phyloP scores from a whole-genome alignment of 495 filamentous ascomycete species.

The Penicillium ucsense region DNA sequence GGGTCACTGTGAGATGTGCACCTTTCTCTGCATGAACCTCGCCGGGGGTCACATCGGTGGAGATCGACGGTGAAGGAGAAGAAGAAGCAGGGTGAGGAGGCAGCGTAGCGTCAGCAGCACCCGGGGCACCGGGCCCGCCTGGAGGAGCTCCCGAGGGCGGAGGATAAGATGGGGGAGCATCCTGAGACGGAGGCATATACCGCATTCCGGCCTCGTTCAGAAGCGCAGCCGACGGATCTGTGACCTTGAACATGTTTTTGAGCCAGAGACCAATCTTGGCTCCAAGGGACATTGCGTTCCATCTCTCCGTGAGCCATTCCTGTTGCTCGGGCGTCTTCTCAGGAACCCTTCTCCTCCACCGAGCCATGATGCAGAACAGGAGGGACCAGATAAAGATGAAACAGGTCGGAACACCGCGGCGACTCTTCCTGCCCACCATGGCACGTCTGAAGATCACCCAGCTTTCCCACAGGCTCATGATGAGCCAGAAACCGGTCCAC shows the following conservation, averaged over 20 bases:
- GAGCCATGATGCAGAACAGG: conserved; percentile 19
- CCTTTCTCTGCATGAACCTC: too few relatives aligned
- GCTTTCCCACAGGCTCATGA: conserved; percentile 32
- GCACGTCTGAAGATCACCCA: conserved; percentile 36
- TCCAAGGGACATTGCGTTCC: conserved; percentile 22
- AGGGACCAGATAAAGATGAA: conserved; percentile 23
- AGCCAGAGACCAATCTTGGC: conserved; percentile 30
- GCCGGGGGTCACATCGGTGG: too few relatives aligned
- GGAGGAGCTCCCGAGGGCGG: neutral
- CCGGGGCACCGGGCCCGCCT: conserved; percentile 1
- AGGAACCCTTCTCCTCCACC: conserved; percentile 21
- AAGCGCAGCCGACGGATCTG: conserved; percentile 4
- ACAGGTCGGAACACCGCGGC: conserved; percentile 32
- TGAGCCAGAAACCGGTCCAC: conserved; percentile 25
- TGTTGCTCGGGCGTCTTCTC: conserved; percentile 18
- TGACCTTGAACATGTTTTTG: conserved; percentile 17
- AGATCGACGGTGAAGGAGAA: too few relatives aligned
- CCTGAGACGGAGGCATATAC: neutral
- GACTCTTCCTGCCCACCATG: conserved; percentile 28
- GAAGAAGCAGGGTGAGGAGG: neutral
- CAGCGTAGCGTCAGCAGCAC: conserved; percentile 1
- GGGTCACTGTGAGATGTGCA: too few relatives aligned
- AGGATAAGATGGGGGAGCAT: neutral
- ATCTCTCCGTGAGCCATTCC: conserved; percentile 8
- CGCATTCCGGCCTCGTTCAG: neutral